These are phyloP conservation scores for Erythrophleum ivorense DNA, from an alignment of 331 rosid species.

Conservation along the genomic window DNA sequence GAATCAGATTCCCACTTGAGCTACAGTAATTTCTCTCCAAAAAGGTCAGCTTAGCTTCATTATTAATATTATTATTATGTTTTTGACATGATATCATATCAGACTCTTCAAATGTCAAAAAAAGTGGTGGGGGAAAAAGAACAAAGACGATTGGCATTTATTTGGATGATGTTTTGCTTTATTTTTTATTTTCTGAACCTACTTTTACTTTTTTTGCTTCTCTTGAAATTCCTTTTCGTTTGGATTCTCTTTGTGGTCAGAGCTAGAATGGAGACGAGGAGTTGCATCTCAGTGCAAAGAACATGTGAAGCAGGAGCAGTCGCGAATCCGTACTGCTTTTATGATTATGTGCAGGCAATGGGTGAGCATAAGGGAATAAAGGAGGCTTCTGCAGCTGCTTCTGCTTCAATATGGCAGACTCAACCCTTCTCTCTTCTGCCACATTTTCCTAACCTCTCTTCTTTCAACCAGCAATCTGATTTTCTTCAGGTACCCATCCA, in stretches of 20 bases:
- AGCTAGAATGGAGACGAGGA: constrained; percentile 60
- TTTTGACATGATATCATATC: constrained; percentile 50
- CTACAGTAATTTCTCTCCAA: constrained; percentile 55
- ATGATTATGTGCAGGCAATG: constrained; percentile 56
- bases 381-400: constrained; percentile 41
- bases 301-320: constrained; percentile 38
- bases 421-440: constrained; percentile 46
- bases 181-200: constrained; percentile 37
- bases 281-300: constrained; percentile 51
- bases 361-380: constrained; percentile 54
- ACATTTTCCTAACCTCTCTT: constrained; percentile 49
- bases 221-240: constrained; percentile 31
- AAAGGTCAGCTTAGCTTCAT: constrained; percentile 59
- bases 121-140: constrained; percentile 36
- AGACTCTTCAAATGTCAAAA: constrained; percentile 49
- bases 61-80: not conserved
- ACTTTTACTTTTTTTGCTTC: constrained; percentile 35
- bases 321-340: constrained; percentile 58
- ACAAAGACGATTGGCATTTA: not conserved
- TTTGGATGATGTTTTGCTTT: constrained; percentile 5
- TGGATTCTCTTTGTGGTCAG: constrained; percentile 47
- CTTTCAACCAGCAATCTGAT: constrained; percentile 58
- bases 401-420: constrained; percentile 43
- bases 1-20: constrained; percentile 68
- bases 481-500: constrained; percentile 68